Evolutionary conservation across 371 early-diverging fungal species (phyloP).

Genomic region (Mortierella sp.): DNA sequence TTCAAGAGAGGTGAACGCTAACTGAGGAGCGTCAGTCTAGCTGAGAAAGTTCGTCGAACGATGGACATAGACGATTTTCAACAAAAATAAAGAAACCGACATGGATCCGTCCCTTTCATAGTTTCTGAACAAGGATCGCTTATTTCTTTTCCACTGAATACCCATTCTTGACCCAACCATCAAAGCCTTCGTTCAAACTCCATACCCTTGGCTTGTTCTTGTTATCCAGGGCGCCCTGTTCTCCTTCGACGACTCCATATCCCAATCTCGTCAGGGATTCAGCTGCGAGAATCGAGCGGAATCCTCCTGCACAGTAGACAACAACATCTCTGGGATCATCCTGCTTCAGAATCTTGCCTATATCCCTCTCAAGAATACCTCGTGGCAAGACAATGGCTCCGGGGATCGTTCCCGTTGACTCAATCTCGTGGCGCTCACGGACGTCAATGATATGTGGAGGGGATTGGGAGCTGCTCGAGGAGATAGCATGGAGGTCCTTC

Average conservation of each 20-base stretch:
- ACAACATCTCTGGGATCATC: constrained; percentile 55
- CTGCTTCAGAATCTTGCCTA: constrained; percentile 50
- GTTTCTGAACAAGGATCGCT: no score
- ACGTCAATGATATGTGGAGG: constrained; percentile 54
- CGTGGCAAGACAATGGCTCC: constrained; percentile 55
- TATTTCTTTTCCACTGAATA: constrained; percentile 34
- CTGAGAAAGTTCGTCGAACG: background rate
- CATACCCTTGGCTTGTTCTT: constrained; percentile 22
- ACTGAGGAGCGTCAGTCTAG: no score
- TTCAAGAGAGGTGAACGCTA: constrained; percentile 34
- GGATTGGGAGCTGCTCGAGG: constrained; percentile 4
- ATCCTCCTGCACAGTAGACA: constrained; percentile 69
- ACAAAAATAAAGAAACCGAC: no score
- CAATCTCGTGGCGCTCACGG: constrained; percentile 55
- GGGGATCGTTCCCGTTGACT: constrained; percentile 55
- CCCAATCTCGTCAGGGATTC: constrained; percentile 67
- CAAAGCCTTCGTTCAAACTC: constrained; percentile 48
- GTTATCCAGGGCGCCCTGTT: background rate
- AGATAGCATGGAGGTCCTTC: constrained; percentile 41
- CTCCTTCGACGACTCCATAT: constrained; percentile 56
- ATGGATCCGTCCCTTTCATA: no score
- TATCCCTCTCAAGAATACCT: constrained; percentile 55
- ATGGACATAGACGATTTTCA: background rate
- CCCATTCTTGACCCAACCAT: constrained; percentile 51
- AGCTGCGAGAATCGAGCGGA: constrained; percentile 66